Evolutionary conservation across 2,329 filamentous ascomycete species (phyloP).

Genomic region (Nemania abortiva): DNA sequence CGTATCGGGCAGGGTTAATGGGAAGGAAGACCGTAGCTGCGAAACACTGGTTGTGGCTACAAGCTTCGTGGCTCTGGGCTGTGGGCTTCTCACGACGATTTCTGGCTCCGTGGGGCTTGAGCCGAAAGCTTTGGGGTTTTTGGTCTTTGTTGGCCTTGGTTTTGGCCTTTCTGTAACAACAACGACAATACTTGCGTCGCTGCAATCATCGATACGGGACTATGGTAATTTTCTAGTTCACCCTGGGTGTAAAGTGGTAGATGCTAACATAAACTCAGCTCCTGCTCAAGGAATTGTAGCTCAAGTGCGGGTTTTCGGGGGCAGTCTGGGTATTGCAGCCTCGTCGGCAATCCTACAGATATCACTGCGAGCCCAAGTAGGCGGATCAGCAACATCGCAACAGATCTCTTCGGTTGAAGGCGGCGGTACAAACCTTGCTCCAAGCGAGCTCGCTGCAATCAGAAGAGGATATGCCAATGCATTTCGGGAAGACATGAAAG

Average conservation of each 20-base stretch:
- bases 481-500: slow-evolving; percentile 61
- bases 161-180: slow-evolving; percentile 63
- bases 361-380: slow-evolving; percentile 50
- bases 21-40: slow-evolving; percentile 56
- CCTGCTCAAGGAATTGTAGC: slow-evolving; percentile 66
- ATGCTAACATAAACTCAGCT: slow-evolving; percentile 52
- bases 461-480: slow-evolving; percentile 58
- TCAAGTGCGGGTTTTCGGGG: slow-evolving; percentile 64
- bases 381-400: slow-evolving; percentile 46
- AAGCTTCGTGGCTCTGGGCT: slow-evolving; percentile 60
- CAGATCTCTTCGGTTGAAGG: slow-evolving; percentile 46
- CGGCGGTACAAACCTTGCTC: slow-evolving; percentile 42
- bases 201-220: slow-evolving; percentile 59
- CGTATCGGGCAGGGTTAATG: slow-evolving; percentile 58
- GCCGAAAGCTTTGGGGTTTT: slow-evolving; percentile 61
- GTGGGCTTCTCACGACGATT: slow-evolving; percentile 60
- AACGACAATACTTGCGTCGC: slow-evolving; percentile 60
- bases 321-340: slow-evolving; percentile 66
- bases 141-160: slow-evolving; percentile 65
- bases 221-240: slow-evolving; percentile 56
- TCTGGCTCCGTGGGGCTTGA: slow-evolving; percentile 54
- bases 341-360: slow-evolving; percentile 61
- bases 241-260: background rate
- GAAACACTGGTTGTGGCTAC: slow-evolving; percentile 60
- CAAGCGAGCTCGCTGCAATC: slow-evolving; percentile 50